Evolutionary conservation across 2,329 filamentous ascomycete species (phyloP).

Genomic region (Fusarium foetens): DNA sequence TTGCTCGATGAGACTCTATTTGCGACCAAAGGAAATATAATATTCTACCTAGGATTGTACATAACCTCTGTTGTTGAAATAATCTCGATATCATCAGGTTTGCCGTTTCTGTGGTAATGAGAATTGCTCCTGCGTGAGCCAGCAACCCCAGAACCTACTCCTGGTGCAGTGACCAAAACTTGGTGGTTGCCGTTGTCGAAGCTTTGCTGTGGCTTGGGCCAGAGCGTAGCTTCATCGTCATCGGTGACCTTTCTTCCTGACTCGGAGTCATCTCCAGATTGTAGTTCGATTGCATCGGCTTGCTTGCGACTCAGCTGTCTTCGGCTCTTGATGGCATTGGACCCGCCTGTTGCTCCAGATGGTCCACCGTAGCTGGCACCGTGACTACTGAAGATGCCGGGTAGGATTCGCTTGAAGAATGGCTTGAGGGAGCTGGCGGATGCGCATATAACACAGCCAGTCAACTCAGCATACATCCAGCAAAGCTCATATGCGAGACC

Average conservation of each 20-base stretch:
- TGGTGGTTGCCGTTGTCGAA: conserved; percentile 12
- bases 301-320: conserved; percentile 35
- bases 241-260: conserved; percentile 25
- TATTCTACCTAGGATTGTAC: conserved; percentile 26
- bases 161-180: conserved; percentile 16
- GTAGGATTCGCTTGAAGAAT: conserved; percentile 32
- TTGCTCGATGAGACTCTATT: too few species aligned
- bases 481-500: conserved; percentile 37
- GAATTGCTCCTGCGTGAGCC: not conserved
- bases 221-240: conserved; percentile 35
- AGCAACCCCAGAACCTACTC: too few species aligned
- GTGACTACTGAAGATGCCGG: conserved; percentile 17
- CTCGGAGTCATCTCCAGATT: conserved; percentile 36
- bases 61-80: conserved; percentile 27
- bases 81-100: conserved; percentile 23
- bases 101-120: not conserved
- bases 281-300: conserved; percentile 35
- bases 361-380: conserved; percentile 10
- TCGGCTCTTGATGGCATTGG: conserved; percentile 16
- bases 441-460: conserved; percentile 39
- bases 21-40: not conserved
- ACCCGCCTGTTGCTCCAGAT: conserved; percentile 13
- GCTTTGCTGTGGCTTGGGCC: conserved; percentile 12
- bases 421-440: conserved; percentile 39
- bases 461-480: conserved; percentile 43